Base-by-base conservation (phyloP, 2,329 filamentous ascomycete genomes). In the Nigrospora sphaerica region DNA sequence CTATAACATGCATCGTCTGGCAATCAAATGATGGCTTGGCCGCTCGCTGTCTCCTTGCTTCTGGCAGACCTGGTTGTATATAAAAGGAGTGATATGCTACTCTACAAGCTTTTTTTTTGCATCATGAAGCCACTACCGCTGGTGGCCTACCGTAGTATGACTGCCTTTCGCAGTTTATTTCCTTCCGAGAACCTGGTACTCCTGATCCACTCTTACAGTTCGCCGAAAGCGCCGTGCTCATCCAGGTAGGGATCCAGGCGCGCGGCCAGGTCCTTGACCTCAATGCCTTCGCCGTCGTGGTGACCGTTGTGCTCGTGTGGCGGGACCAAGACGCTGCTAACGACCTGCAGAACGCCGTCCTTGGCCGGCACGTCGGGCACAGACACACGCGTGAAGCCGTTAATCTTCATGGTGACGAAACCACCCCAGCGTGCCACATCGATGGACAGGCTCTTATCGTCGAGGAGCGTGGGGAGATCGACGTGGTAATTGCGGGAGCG, bases 261-360 rank as follows among this genome's bases (percentile, higher is more conserved):
- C 57, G 75, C 74, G 63, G 77, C 78, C 44, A 86, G 68, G 31
- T 83, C 81, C 52, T 83, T 77, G 6, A 84, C 73, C 4, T 63
- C 70, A 49, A 85, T 68, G 57, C 78, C 74, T 32, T 68, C 73
- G 32, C 67, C 71, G 17, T 62, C 61, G 28, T 63, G 60, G 43
- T 57, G 60, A 0, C 65, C 60, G 49, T 66, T 65, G 54, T 66
- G 38, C 50, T 73, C 74, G 65, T 78, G 81, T 2, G 89, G 88
- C 37, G 91, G 91, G 52, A 96, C 80, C 47, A 95, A 68, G 0
- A 95, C 80, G 47, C 75, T 75, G 41, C 77, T 74, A 0, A 93
- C 72, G 14, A 92, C 81, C 47, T 95, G 91, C 34, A 95, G 78
- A 13, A 92, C 89, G 32, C 91, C 91, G 60, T 95, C 87, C 58